Percentiles rank a stretch among this genome's conserved stretches.
phyloP scores from a whole-genome alignment of 2,329 filamentous ascomycete genomes.

The Pseudogymnoascus sp. region DNA sequence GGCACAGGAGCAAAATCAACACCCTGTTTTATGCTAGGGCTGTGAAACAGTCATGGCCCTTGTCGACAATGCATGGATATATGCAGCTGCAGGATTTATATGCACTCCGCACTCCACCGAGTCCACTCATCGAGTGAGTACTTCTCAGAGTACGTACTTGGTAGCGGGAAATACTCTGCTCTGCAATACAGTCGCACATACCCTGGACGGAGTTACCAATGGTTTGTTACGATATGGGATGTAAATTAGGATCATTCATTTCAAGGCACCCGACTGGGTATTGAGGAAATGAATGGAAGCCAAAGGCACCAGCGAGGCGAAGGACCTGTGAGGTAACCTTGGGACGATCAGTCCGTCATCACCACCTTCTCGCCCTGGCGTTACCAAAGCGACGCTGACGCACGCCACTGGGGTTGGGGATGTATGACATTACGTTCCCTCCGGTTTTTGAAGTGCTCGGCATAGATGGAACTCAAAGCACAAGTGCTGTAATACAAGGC shows the following conservation, averaged over 20 bases:
- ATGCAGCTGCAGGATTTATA: not conserved
- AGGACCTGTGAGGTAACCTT: not conserved
- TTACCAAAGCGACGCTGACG: not conserved
- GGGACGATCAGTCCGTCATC: conserved; percentile 7
- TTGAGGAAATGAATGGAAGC: not conserved
- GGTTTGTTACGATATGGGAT: not conserved
- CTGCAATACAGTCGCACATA: not conserved
- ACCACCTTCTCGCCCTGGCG: not conserved
- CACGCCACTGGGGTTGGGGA: not conserved
- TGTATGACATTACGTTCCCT: not conserved
- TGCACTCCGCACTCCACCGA: not conserved
- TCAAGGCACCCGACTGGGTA: not conserved
- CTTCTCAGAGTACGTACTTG: not conserved
- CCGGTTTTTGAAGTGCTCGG: not conserved
- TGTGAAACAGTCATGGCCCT: not conserved
- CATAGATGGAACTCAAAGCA: not conserved
- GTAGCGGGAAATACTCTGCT: not conserved
- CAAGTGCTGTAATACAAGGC: not conserved
- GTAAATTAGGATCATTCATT: not conserved
- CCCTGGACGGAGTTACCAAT: not conserved
- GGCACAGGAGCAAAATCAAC: not conserved
- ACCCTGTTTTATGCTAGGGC: not conserved
- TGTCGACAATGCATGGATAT: not conserved
- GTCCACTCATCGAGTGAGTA: not conserved
- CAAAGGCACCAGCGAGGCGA: not conserved